Evolutionary conservation across 1,284 basidiomycete species (phyloP).

Genomic region (Cryptococcus floricola): DNA sequence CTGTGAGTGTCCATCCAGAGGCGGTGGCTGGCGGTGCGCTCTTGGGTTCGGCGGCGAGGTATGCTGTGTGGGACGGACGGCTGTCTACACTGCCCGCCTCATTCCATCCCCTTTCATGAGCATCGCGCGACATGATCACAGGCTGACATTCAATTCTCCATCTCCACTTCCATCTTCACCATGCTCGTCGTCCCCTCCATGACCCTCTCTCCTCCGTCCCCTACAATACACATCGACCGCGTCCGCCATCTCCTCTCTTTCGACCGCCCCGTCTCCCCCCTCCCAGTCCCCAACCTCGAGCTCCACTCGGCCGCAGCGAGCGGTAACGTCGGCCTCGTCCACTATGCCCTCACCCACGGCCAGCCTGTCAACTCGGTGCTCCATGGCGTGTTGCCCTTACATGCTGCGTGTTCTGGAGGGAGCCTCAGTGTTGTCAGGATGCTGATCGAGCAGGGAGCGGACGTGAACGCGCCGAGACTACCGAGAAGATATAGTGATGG

Average conservation of each 20-base stretch:
- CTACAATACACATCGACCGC: conserved; percentile 1
- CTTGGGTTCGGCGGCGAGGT: neutral
- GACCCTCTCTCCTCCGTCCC: neutral
- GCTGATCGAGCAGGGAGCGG: conserved; percentile 82
- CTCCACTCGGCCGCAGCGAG: conserved; percentile 83
- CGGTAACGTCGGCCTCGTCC: conserved; percentile 66
- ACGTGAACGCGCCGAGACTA: conserved; percentile 74
- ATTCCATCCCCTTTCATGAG: neutral
- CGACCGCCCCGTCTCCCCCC: conserved; percentile 7
- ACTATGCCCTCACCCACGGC: conserved; percentile 74
- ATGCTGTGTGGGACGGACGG: neutral
- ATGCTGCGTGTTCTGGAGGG: conserved; percentile 84
- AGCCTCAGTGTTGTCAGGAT: conserved; percentile 76
- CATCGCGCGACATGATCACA: neutral
- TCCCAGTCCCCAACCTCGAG: conserved; percentile 73
- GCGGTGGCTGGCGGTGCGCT: neutral
- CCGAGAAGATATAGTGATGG: conserved; percentile 72
- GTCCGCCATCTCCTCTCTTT: conserved; percentile 4
- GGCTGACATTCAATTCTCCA: neutral
- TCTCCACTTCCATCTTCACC: neutral
- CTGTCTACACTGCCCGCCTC: neutral
- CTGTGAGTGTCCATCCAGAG: conserved; percentile 24
- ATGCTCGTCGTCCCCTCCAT: neutral
- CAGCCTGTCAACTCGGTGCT: conserved; percentile 90
- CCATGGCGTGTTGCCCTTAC: conserved; percentile 84